These are phyloP conservation scores for Taphrina wiesneri DNA, from an alignment of 1,139 yeast species.

Conservation along the genomic window DNA sequence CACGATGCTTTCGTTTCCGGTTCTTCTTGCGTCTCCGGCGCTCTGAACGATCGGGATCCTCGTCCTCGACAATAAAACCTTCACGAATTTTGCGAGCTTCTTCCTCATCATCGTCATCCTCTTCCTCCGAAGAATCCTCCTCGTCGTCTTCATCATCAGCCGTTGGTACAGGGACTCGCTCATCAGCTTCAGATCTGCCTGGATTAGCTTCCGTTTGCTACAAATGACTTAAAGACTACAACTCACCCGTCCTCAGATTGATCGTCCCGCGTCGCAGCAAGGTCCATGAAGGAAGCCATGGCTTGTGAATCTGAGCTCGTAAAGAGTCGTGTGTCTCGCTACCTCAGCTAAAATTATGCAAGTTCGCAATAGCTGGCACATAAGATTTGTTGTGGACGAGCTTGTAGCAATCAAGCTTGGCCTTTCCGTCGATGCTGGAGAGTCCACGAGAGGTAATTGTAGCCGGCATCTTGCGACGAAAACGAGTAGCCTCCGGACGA, in stretches of 20 bases:
- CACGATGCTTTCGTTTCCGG: conserved; percentile 41
- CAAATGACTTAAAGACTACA: background rate
- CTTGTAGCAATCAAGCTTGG: background rate
- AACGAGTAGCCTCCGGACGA: background rate
- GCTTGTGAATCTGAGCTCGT: background rate
- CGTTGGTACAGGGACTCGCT: background rate
- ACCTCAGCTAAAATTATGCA: too few species aligned
- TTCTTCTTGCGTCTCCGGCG: conserved; percentile 46
- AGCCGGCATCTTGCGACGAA: background rate
- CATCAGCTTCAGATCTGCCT: conserved; percentile 12
- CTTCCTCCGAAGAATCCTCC: conserved; percentile 50
- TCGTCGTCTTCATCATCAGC: conserved; percentile 40
- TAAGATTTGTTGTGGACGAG: background rate
- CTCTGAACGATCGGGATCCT: conserved; percentile 62
- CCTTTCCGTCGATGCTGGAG: background rate
- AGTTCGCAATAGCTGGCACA: background rate
- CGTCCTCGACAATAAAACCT: conserved; percentile 93
- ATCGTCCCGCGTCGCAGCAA: conserved; percentile 17
- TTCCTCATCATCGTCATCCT: conserved; percentile 51
- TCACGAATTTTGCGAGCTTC: conserved; percentile 61
- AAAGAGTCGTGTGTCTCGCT: too few species aligned
- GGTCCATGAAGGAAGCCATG: conserved; percentile 24
- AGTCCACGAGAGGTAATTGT: too few species aligned
- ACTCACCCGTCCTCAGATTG: conserved; percentile 9
- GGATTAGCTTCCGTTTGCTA: background rate